Conservation (phyloP, 1,284 basidiomycete species). For the Phellopilus nigrolimitatus region DNA sequence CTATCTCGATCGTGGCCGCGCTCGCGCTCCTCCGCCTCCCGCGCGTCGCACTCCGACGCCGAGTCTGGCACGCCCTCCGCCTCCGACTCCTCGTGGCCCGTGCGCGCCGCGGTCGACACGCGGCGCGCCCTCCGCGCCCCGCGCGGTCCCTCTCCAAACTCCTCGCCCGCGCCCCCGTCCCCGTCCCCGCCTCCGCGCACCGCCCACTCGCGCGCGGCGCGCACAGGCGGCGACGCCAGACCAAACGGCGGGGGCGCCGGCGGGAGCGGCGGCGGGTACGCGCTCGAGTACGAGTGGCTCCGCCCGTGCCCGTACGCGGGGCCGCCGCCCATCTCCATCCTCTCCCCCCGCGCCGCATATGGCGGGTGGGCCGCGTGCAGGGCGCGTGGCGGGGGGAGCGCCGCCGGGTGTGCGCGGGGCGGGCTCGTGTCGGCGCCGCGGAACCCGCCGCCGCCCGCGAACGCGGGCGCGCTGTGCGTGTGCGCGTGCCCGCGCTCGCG, state of each 20-base stretch:
- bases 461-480: constrained; percentile 15
- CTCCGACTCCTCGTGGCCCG: constrained; percentile 16
- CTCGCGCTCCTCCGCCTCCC: constrained; percentile 5
- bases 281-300: constrained; percentile 6
- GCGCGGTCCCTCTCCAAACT: neutral
- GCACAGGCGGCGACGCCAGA: neutral
- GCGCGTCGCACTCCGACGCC: constrained; percentile 7
- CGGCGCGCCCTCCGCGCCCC: constrained; percentile 5
- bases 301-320: constrained; percentile 5
- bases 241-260: neutral
- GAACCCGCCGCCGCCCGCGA: neutral
- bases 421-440: neutral
- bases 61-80: constrained; percentile 7
- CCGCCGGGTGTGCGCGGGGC: neutral
- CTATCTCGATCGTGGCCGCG: neutral
- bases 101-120: constrained; percentile 14
- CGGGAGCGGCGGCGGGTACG: neutral
- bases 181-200: neutral
- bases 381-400: neutral
- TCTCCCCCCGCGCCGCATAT: too few species aligned
- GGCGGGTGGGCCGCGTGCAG: neutral
- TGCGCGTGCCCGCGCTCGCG: constrained; percentile 14
- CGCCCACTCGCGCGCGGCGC: constrained; percentile 1
- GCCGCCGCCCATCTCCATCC: neutral
- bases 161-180: neutral